Base-by-base conservation (phyloP, 179 eudicot species). In the Patellifolia procumbens region DNA sequence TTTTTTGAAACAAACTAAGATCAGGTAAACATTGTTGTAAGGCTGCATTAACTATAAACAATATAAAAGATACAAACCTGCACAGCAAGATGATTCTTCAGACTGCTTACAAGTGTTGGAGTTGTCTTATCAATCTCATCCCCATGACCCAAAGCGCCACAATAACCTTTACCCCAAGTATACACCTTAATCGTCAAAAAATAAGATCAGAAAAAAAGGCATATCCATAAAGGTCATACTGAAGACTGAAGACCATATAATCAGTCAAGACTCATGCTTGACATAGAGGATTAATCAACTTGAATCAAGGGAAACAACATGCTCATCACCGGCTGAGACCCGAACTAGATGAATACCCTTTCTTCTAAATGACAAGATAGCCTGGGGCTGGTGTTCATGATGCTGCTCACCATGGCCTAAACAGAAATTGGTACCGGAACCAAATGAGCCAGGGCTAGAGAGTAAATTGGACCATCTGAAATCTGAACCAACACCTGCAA, bases 311-410 rank as follows among this genome's bases (percentile, higher is more conserved):
- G 98, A 97, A 72, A 95, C 97, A 28, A 86, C 98, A 70, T 95
- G 99, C 85, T 95, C 99, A 80, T 93, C 99, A 62, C 97, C 98
- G 46, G 99, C 97, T 74, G 93, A 93, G 34, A 90, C 98, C n/a
- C 97, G 90, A 81, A 90, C 84, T 63, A 95, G 78, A 75, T 90
- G 92, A 77, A 93, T 82, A 69, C 92, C 88, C 79, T 88, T 93
- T 85, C 89, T 93, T n/a, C n/a, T n/a, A n/a, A n/a, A n/a, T n/a
- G n/a, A n/a, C n/a, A n/a, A n/a, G n/a, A n/a, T n/a, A n/a, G n/a
- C n/a, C n/a, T n/a, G n/a, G n/a, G n/a, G n/a, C n/a, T n/a, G n/a
- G n/a, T n/a, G n/a, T n/a, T n/a, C n/a, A n/a, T n/a, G n/a, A n/a
- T n/a, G n/a, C n/a, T n/a, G n/a, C n/a, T n/a, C n/a, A n/a, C n/a